These are phyloP conservation scores for Inosperma sp. DNA, from an alignment of 768 basidiomycete genomes.

Conservation along the genomic window DNA sequence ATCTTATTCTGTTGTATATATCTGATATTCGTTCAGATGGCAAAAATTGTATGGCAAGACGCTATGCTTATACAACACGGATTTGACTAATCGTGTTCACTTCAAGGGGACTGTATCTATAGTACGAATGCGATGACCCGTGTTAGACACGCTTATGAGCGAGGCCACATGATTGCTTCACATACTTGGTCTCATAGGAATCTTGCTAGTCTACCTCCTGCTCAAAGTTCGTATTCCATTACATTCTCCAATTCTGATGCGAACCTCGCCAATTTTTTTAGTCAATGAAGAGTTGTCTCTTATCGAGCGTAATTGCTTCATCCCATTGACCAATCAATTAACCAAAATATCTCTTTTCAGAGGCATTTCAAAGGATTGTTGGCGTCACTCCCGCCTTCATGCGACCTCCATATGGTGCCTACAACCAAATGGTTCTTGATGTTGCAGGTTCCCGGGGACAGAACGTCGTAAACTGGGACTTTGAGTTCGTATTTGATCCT, in stretches of 20 bases:
- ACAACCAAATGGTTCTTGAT: constrained; percentile 34
- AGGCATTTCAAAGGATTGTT: constrained; percentile 31
- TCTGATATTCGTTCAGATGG: too few relatives aligned
- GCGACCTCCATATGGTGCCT: constrained; percentile 42
- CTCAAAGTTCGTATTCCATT: constrained; percentile 27
- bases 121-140: constrained; percentile 18
- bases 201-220: constrained; percentile 28
- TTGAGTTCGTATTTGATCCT: constrained; percentile 29
- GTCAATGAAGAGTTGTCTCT: constrained; percentile 35
- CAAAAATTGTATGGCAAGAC: constrained; percentile 37
- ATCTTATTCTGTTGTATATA: too few relatives aligned
- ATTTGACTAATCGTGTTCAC: too few relatives aligned
- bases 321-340: constrained; percentile 5
- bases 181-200: constrained; percentile 43
- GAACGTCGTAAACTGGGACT: constrained; percentile 35
- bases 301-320: constrained; percentile 35
- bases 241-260: too few relatives aligned
- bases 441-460: constrained; percentile 31
- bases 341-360: constrained; percentile 16
- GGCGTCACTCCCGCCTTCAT: constrained; percentile 37
- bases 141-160: constrained; percentile 35
- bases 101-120: constrained; percentile 42
- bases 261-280: too few relatives aligned
- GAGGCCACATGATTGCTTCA: constrained; percentile 42
- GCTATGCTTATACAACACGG: too few relatives aligned